These are phyloP conservation scores for Massarina eburnea DNA, from an alignment of 2,329 filamentous ascomycete genomes.

Conservation along the genomic window DNA sequence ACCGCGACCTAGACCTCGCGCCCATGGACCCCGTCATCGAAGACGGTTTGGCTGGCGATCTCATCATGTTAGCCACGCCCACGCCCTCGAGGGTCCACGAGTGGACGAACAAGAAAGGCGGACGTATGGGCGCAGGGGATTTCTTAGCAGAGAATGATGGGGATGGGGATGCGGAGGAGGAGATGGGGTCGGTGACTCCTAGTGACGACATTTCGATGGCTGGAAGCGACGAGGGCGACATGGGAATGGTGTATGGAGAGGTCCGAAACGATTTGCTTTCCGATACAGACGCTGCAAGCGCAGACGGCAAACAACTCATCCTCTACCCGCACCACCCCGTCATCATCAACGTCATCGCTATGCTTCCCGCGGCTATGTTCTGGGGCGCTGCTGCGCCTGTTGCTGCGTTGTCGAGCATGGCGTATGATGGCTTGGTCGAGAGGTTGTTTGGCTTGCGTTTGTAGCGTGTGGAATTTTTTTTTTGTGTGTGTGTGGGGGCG, in stretches of 20 bases:
- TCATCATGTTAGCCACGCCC: slow-evolving; percentile 16
- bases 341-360: slow-evolving; percentile 26
- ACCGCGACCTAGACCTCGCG: slow-evolving; percentile 22
- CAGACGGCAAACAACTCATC: slow-evolving; percentile 6
- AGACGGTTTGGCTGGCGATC: slow-evolving; percentile 12
- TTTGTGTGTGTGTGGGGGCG: no score
- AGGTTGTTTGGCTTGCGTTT: neutral
- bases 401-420: slow-evolving; percentile 5
- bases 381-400: slow-evolving; percentile 17
- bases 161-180: neutral
- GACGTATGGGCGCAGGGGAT: neutral
- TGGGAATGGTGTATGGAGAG: neutral
- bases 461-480: no score
- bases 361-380: slow-evolving; percentile 30
- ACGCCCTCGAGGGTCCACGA: neutral
- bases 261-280: no score
- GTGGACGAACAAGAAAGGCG: neutral
- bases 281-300: no score
- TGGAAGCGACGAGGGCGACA: neutral
- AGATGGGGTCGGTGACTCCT: neutral
- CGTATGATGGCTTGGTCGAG: neutral
- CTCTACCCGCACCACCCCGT: slow-evolving; percentile 16
- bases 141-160: neutral
- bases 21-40: slow-evolving; percentile 23
- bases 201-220: neutral